phyloP scores from a whole-genome alignment of 441 rosid genomes.

The Pelargonium cotyledonis region DNA sequence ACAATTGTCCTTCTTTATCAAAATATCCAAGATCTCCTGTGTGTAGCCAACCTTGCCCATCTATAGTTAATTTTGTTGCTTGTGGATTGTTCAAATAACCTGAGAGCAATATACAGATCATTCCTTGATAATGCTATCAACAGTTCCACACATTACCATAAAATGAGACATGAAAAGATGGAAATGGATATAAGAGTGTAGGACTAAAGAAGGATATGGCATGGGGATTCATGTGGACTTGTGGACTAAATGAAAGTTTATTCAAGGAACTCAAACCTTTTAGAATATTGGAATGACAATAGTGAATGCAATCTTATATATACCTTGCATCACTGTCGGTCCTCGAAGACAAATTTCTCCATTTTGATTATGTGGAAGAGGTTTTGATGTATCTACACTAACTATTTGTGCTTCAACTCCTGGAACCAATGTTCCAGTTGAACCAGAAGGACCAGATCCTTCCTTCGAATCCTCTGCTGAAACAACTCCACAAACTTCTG shows the following conservation, averaged over 20 bases:
- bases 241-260: no score
- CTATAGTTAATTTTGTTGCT: conserved; percentile 53
- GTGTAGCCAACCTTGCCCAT: conserved; percentile 55
- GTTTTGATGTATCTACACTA: conserved; percentile 45
- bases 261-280: no score
- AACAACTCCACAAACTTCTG: conserved; percentile 64
- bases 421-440: conserved; percentile 58
- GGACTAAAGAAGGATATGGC: no score
- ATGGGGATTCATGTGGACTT: no score
- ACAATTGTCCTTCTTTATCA: conserved; percentile 55
- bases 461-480: conserved; percentile 43
- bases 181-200: no score
- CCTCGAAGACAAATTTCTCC: conserved; percentile 90
- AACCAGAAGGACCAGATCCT: conserved; percentile 46
- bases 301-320: no score
- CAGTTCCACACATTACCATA: no score
- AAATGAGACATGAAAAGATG: no score
- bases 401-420: conserved; percentile 67
- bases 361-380: conserved; percentile 56
- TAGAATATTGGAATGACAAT: no score
- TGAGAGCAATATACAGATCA: conserved; percentile 19
- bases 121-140: conserved; percentile 7
- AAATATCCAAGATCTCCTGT: conserved; percentile 74
- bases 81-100: conserved; percentile 53
- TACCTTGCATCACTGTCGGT: conserved; percentile 82